These are phyloP conservation scores for Backusella liffmaniae DNA, from an alignment of 192 early-diverging fungal species.

Conservation along the genomic window DNA sequence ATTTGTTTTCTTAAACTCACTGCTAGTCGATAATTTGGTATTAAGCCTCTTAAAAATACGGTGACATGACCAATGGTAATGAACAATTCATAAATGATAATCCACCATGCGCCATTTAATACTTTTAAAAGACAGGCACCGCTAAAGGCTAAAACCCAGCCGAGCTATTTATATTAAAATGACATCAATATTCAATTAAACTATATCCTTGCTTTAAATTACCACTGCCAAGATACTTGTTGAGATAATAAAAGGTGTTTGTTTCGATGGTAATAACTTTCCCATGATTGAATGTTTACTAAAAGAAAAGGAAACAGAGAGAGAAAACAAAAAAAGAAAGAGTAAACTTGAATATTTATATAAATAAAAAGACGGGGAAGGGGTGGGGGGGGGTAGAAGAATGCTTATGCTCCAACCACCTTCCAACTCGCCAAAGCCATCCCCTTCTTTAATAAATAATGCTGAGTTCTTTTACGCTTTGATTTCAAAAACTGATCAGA, in stretches of 20 bases:
- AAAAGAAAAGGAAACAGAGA: not conserved
- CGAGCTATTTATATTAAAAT: constrained; percentile 3
- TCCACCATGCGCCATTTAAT: constrained; percentile 27
- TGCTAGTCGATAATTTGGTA: constrained; percentile 15
- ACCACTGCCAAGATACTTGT: constrained; percentile 1
- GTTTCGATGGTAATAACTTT: not conserved
- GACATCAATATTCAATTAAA: not conserved
- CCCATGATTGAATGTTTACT: not conserved
- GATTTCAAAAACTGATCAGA: not conserved
- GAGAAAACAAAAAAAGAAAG: not conserved
- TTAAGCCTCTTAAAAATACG: constrained; percentile 8
- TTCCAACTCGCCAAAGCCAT: constrained; percentile 13
- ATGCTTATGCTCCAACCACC: constrained; percentile 20
- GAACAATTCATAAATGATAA: constrained; percentile 19
- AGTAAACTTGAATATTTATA: not conserved
- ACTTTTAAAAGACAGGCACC: constrained; percentile 20
- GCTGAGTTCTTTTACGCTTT: not conserved
- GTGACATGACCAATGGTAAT: not conserved
- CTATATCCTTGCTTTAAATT: not conserved
- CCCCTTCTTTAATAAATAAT: constrained; percentile 10
- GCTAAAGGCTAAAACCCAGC: constrained; percentile 11
- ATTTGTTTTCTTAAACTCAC: constrained; percentile 4
- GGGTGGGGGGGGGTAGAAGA: not conserved
- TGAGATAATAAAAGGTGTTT: constrained; percentile 1
- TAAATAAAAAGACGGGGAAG: not conserved